Percentiles rank a stretch among this genome's conserved stretches.
Evolutionary conservation across 2,329 filamentous ascomycete genomes (phyloP).

Genomic region (Metarhizium sp.): DNA sequence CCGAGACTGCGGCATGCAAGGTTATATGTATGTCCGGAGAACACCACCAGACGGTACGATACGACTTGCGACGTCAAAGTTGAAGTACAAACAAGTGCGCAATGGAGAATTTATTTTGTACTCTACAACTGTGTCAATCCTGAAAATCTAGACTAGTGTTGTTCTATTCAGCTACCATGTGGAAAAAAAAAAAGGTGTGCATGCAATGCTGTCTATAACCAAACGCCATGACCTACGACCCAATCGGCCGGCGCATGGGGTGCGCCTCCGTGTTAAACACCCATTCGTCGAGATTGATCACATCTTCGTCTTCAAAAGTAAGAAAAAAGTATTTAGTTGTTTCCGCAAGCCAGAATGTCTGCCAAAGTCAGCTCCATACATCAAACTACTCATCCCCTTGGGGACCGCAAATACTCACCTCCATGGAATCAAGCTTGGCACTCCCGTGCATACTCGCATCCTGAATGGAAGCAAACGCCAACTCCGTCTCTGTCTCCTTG

Average conservation of each 20-base stretch:
- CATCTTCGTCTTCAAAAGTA: constrained; percentile 54
- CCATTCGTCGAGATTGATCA: constrained; percentile 61
- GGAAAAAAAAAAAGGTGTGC: not conserved
- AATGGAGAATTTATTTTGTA: too few species aligned
- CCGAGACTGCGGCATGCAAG: too few species aligned
- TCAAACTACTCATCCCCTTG: not conserved
- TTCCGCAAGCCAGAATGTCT: constrained; percentile 65
- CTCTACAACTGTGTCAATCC: too few species aligned
- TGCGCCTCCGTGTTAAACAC: constrained; percentile 54
- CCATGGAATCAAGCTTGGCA: constrained; percentile 49
- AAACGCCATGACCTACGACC: constrained; percentile 5
- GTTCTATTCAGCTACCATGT: not conserved
- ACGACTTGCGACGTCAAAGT: too few species aligned
- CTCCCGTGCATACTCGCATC: constrained; percentile 23
- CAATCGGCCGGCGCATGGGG: constrained; percentile 29
- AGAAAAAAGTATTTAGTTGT: constrained; percentile 73
- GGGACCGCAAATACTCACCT: constrained; percentile 28
- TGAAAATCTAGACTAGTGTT: too few species aligned
- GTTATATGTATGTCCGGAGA: too few species aligned
- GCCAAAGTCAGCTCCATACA: not conserved
- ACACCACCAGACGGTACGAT: too few species aligned
- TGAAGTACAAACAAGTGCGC: too few species aligned
- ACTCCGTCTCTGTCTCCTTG: constrained; percentile 30
- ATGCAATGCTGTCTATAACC: not conserved
- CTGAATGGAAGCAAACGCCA: constrained; percentile 32